Evolutionary conservation across 2,329 filamentous ascomycete genomes (phyloP), one percentile per base, ranked within the genome.

Genomic region (Verruconis gallopava): DNA sequence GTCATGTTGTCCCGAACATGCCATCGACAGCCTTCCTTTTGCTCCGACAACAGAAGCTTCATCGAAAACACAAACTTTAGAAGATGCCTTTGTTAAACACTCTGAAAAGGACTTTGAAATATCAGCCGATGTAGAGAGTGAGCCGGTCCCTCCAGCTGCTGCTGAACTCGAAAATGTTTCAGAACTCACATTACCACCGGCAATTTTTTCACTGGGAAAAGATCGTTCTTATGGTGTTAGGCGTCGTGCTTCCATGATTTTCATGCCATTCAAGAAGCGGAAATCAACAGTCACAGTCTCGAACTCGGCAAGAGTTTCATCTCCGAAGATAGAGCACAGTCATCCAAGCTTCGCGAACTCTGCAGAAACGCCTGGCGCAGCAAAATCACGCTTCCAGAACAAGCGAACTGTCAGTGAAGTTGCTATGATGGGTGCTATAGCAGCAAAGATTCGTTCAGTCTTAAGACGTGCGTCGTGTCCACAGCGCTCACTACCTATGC

Each of bases 371-470:
- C 40, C 44, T 13, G 37, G 45, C 4, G 5, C 14, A n/a, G 5
- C 34, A 22, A 43, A 4, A 21, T 14, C 14, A 17, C 22, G 18
- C 5, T 30, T 18, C 21, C 15, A 43, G 25, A 20, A 21, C 12
- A 37, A 32, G 18, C 21, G 33, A 9, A 15, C 14, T n/a, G 40
- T 12, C 32, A 12, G 42, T 11, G 35, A 33, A 17, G 25, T 14
- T 59, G 38, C 30, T 13, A 20, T 17, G 14, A 28, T 19, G 0
- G 69, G 65, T 13, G 72, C 70, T 0, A 51, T 85, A 30, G 80
- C 70, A 51, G 69, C 66, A 37, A 81, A 68, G 44, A 51, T 85
- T 45, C 79, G 70, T 55, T 69, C 59, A 28, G 62, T 79, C 0
- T 76, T 81, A 47, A 63, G 64, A 19, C 58, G 66, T 19, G 49